Evolutionary conservation across 768 basidiomycete species (phyloP).

Genomic region (Panellus pusillus): DNA sequence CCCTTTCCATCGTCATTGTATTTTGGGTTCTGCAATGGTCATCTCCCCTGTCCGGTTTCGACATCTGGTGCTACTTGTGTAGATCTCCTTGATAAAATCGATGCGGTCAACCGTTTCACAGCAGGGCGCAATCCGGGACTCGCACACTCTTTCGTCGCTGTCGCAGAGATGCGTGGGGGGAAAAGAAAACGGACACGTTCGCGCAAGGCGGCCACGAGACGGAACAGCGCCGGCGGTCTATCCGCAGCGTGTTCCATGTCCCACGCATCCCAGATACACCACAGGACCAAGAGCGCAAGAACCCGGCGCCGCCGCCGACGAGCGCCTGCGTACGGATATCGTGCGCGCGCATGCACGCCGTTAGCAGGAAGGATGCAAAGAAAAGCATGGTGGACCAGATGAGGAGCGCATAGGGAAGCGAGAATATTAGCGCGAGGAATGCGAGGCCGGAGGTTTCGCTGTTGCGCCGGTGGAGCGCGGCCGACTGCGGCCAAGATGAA

Average conservation of each 20-base stretch:
- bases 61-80: too few species aligned
- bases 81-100: too few species aligned
- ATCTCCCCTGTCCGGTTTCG: too few species aligned
- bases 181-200: not conserved
- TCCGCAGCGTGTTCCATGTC: conserved; percentile 3
- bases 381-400: conserved; percentile 35
- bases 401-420: conserved; percentile 44
- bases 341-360: not conserved
- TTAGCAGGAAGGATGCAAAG: conserved; percentile 1
- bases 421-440: conserved; percentile 42
- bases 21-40: not conserved
- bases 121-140: too few species aligned
- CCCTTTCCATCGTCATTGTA: not conserved
- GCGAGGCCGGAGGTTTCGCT: conserved; percentile 38
- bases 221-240: not conserved
- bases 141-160: not conserved
- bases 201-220: not conserved
- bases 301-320: not conserved
- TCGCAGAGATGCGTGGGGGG: not conserved
- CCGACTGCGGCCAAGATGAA: not conserved
- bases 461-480: conserved; percentile 22
- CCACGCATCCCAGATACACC: conserved; percentile 19
- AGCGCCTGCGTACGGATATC: not conserved
- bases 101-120: too few species aligned
- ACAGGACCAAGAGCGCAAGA: not conserved